A percentile compares a stretch with the other conserved stretches of the same genome.
Conservation (phyloP, 2,329 filamentous ascomycete species). For the Fusarium piperis region DNA sequence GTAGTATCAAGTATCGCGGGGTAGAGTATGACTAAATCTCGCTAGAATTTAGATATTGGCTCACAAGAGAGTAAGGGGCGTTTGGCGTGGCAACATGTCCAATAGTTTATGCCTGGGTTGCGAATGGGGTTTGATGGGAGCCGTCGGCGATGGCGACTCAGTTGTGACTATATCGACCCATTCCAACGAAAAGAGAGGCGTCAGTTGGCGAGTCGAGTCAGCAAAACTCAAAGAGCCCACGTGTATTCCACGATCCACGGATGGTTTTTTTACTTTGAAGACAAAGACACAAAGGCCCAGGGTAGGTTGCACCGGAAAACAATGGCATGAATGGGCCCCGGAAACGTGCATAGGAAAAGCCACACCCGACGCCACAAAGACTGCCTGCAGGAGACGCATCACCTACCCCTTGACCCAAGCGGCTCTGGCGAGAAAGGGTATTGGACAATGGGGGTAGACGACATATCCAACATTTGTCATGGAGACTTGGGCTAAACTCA, state of each 20-base stretch:
- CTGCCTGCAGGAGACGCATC: constrained; percentile 2
- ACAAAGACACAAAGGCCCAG: constrained; percentile 4
- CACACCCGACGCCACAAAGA: constrained; percentile 30
- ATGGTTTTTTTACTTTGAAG: neutral
- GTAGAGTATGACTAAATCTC: neutral
- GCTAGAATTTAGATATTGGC: neutral
- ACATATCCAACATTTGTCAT: constrained; percentile 13
- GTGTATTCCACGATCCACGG: constrained; percentile 2
- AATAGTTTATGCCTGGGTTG: constrained; percentile 6
- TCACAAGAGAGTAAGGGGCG: constrained; percentile 10
- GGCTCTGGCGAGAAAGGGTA: neutral
- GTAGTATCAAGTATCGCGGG: neutral
- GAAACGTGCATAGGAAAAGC: constrained; percentile 33
- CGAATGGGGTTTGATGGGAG: neutral
- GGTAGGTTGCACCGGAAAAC: constrained; percentile 21
- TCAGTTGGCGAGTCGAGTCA: constrained; percentile 18
- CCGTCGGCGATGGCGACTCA: neutral
- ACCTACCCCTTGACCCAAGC: constrained; percentile 2
- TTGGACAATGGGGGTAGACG: neutral
- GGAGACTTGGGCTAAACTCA: neutral
- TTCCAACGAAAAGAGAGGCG: constrained; percentile 20
- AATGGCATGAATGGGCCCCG: constrained; percentile 2
- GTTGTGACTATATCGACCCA: constrained; percentile 4
- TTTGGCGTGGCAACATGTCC: neutral
- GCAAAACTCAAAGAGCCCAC: constrained; percentile 12